phyloP scores from a whole-genome alignment of 306 rosid genomes.

The Casuarina glauca region DNA sequence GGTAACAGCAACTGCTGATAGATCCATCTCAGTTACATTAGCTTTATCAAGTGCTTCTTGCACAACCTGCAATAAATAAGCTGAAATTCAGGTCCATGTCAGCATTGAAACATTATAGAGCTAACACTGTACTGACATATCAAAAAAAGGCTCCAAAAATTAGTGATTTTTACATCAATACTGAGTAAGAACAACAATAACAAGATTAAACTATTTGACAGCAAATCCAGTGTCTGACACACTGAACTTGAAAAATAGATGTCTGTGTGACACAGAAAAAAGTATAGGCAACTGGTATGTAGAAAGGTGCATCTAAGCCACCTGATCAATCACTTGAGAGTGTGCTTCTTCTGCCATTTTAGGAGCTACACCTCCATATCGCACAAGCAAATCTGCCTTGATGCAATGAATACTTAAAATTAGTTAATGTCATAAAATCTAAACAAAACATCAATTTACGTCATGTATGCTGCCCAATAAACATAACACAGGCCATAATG shows the following conservation, averaged over 20 bases:
- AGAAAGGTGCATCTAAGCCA: slow-evolving; percentile 14
- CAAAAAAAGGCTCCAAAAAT: neutral
- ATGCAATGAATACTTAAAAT: slow-evolving; percentile 31
- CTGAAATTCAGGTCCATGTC: slow-evolving; percentile 20
- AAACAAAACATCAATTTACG: too few species aligned
- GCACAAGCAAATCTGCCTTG: slow-evolving; percentile 88
- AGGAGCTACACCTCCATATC: slow-evolving; percentile 94
- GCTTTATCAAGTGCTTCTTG: slow-evolving; percentile 87
- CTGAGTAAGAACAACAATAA: slow-evolving; percentile 1
- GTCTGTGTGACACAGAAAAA: neutral
- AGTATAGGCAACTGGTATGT: neutral
- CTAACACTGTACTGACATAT: neutral
- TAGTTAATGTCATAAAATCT: neutral
- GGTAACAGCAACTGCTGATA: slow-evolving; percentile 94
- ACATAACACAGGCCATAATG: neutral
- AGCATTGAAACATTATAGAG: neutral
- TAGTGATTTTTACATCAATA: neutral
- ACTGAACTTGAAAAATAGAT: neutral
- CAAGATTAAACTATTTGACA: neutral
- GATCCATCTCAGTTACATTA: slow-evolving; percentile 64
- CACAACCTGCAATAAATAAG: slow-evolving; percentile 68
- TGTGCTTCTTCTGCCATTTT: slow-evolving; percentile 99
- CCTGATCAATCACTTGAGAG: slow-evolving; percentile 82
- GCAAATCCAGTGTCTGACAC: neutral
- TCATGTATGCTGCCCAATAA: neutral